phyloP scores from a whole-genome alignment of 1,284 basidiomycete species.

The Malassezia yamatoensis region DNA sequence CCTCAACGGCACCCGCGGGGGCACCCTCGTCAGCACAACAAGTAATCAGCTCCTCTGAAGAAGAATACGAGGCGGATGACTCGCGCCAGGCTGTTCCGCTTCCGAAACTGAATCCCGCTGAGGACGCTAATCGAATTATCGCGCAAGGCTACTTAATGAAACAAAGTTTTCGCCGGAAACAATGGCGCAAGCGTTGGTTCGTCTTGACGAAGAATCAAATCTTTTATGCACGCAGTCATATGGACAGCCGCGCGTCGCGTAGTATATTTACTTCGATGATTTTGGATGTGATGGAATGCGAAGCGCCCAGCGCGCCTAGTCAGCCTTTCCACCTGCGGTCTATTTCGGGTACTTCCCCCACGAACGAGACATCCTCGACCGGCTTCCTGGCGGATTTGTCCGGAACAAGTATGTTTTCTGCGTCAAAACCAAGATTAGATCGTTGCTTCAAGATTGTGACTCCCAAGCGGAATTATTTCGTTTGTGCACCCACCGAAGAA shows the following conservation, averaged over 20 bases:
- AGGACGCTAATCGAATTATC: slow-evolving; percentile 39
- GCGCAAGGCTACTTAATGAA: slow-evolving; percentile 85
- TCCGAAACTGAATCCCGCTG: slow-evolving; percentile 5
- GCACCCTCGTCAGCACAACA: not conserved
- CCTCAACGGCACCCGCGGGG: no score
- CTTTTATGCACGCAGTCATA: slow-evolving; percentile 49
- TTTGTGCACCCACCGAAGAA: slow-evolving; percentile 91
- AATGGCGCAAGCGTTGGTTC: slow-evolving; percentile 72
- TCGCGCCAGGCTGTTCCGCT: not conserved
- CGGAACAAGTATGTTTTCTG: not conserved
- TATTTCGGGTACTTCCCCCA: not conserved
- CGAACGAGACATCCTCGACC: not conserved
- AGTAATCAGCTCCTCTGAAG: slow-evolving; percentile 8
- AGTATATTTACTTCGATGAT: slow-evolving; percentile 74
- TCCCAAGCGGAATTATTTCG: slow-evolving; percentile 73
- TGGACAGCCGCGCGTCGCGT: slow-evolving; percentile 68
- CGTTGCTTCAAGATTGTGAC: slow-evolving; percentile 56
- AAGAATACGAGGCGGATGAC: not conserved
- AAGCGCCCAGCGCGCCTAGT: not conserved
- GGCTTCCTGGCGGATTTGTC: not conserved
- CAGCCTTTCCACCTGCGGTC: not conserved
- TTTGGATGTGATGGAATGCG: slow-evolving; percentile 80
- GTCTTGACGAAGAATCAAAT: slow-evolving; percentile 46
- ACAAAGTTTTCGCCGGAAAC: slow-evolving; percentile 79
- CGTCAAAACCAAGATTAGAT: not conserved